Base-by-base conservation (phyloP, 306 rosid species). In the Dryas drummondii region DNA sequence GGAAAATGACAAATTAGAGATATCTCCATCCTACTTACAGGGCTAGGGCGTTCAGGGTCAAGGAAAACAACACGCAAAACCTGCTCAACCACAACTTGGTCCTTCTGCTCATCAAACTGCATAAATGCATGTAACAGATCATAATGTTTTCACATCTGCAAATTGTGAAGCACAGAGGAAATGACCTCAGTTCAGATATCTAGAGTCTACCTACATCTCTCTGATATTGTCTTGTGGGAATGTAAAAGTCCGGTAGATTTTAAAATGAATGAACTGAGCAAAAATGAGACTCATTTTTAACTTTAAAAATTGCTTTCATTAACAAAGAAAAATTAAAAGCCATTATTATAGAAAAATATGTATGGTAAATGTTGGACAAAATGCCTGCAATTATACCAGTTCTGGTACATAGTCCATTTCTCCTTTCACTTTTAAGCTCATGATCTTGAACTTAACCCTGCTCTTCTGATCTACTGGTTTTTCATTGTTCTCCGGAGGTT, bases 61-160 rank as follows among this genome's bases (percentile, higher is more conserved):
- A 94, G 79, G 76, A 92, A 94, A 81, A 90, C 82, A 77, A 89
- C 98, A 53, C 93, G 91, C 79, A 94, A 76, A 78, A 91, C 88
- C 81, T 90, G 97, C 89, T 94, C 98, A 58, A 90, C 86, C 27
- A 94, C 89, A 5, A 92, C 97, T 76, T 85, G 91, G 67, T 94
- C 97, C 83, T 86, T 92, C 83, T 90, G 97, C 82, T 94, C 98
- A 5, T 94, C 98, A 74, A 94, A 94, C 98, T 94, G 85, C 77
- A 66, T 14, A 69, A 72, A 72, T 49, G 60, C 55, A 80, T 26
- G 45, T 45, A 45, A 66, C 66, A 69, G 52, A 71, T 32, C 37
- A 32, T 67, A 32, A 79, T 16, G 50, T 76, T 70, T 32, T 76
- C 80, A 73, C 62, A 59, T 73, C 15, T 19, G 14, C 1, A 16